Base-by-base conservation (phyloP, 2,329 filamentous ascomycete genomes). In the Hymenoscyphus occultus region DNA sequence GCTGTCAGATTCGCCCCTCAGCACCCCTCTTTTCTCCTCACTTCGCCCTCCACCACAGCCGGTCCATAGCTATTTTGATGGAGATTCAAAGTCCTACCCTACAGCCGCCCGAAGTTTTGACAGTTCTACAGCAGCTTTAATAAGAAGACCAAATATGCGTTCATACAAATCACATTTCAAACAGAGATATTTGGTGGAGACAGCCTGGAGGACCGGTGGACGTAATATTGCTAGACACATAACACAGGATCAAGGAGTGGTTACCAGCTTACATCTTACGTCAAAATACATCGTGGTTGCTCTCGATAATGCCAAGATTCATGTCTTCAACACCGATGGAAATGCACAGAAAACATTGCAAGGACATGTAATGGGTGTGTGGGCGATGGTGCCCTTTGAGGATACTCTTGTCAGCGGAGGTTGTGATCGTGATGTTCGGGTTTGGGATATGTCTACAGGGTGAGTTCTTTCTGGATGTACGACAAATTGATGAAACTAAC, bases 351-450 rank as follows among this genome's bases (percentile, higher is more conserved):
- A 93, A 76, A 97, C 92, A 2, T 80, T 99, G 35, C 90, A 95
- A 74, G 95, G 95, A 12, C 95, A 99, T 79, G 91, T 98, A 56
- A 99, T 99, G 95, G 95, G 95, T 51, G 95, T 99, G 22, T 99
- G 95, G 95, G 95, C 95, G 59, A 98, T 99, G 94, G 93, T 99
- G 31, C 95, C 95, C 6, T 97, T 93, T 91, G 94, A 92, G 66
- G 94, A 99, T 76, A 90, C 92, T 62, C 83, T 99, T 67, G 95
- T 99, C 66, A 97, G 93, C 73, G 95, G 95, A 72, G 95, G 95
- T 5, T 99, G 95, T 76, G 95, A 99, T 79, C 87, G 95, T 67
- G 95, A 99, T 75, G 95, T 99, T 35, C 86, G 95, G 64, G 95
- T 99, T 5, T 99, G 95, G 95, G 91, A 99, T 74, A 88, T 99